A percentile compares a stretch with the other conserved stretches of the same genome.
Evolutionary conservation across 1,139 yeast genomes (phyloP).

Genomic region (Ogataea hybrid): DNA sequence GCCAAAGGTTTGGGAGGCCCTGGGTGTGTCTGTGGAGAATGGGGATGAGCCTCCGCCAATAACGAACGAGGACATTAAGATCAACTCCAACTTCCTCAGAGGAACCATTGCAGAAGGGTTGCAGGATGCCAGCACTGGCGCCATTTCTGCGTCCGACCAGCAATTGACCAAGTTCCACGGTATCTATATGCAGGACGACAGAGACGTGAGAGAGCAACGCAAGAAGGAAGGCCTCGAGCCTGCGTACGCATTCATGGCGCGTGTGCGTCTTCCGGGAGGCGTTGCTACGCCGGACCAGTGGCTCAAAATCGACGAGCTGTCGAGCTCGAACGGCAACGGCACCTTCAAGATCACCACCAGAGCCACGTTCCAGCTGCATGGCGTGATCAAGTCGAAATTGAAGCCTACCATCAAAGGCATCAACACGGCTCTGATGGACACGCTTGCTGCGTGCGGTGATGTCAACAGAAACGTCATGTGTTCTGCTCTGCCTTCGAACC

Average conservation of each 20-base stretch:
- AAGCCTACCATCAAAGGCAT: conserved; percentile 92
- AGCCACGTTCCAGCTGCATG: conserved; percentile 96
- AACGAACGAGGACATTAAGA: conserved; percentile 94
- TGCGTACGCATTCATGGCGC: conserved; percentile 93
- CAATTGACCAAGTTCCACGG: conserved; percentile 98
- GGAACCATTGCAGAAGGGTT: conserved; percentile 93
- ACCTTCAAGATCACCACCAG: conserved; percentile 94
- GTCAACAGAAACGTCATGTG: conserved; percentile 95
- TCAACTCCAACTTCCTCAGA: conserved; percentile 80
- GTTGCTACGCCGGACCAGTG: conserved; percentile 85
- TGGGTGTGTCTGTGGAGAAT: conserved; percentile 86
- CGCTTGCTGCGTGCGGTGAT: conserved; percentile 98
- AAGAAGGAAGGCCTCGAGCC: conserved; percentile 93
- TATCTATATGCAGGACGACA: conserved; percentile 97
- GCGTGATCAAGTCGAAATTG: conserved; percentile 85
- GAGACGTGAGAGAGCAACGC: conserved; percentile 92
- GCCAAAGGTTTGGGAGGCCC: conserved; percentile 77
- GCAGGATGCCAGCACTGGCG: conserved; percentile 81
- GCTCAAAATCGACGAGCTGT: conserved; percentile 78
- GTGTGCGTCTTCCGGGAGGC: conserved; percentile 96
- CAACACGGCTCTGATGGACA: conserved; percentile 87
- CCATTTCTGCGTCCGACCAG: conserved; percentile 89
- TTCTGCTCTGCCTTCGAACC: conserved; percentile 82
- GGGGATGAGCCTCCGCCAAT: conserved; percentile 91
- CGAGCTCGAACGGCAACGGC: conserved; percentile 86